Base-by-base conservation (phyloP, 1,284 basidiomycete species). In the Papiliotrema nemorosa region DNA sequence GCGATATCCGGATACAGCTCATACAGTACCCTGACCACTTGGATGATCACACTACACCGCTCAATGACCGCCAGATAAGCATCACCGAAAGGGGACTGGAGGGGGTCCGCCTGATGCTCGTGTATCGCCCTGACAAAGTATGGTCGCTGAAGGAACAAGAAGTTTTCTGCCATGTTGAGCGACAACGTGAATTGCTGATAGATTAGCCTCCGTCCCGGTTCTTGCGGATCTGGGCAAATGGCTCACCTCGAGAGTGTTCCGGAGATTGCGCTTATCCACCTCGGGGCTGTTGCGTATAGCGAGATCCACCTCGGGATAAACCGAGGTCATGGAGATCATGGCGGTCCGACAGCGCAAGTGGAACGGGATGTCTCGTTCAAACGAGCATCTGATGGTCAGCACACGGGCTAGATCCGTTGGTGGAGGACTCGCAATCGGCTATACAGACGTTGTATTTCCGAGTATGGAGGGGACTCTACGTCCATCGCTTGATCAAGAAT, bases 111-210 rank as follows among this genome's bases (percentile, higher is more conserved):
- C 5, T 62, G 60, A 33, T 54, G 47, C 18, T 63, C 60, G 24
- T 66, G 54, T 37, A 69, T 60, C 9, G 66, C 66, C 38, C 57
- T 52, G 27, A 64, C 63, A 40, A 69, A 69, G 49, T 62, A 69
- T 2, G 64, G 64, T 36, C 66, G 42, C 21, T 61, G 59, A 12
- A 69, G 52, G 48, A 60, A 63, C 20, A 69, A 34, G 27, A 66
- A 49, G 26, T 54, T 53, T 39, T 66, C 64, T 7, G 57, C 53
- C n/a, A 63, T 51, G 46, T 62, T 64, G 9, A 66, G 52, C 9
- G 57, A 54, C 14, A 66, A 47, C 2, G 63, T 62, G 50, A 60
- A 60, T 50, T 65, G 64, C 50, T 62, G 48, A 24, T n/a, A 38
- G 12, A 22, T 40, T 13, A 40, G 20, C 16, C 38, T 39, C 10